Base-by-base conservation (phyloP, 257 asterid genomes). In the Henckelia pumila region DNA sequence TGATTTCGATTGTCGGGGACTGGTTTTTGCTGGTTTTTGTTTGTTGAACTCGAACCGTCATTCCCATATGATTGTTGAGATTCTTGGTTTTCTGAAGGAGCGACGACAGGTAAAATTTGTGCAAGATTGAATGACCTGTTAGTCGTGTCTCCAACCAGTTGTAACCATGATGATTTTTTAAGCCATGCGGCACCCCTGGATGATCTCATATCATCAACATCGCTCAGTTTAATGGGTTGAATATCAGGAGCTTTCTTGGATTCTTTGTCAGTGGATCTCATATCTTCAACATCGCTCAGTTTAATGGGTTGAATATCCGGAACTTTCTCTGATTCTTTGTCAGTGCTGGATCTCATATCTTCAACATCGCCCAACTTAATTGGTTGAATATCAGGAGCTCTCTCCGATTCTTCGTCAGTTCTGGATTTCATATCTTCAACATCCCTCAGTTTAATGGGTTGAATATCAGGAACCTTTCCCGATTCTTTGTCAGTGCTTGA, bases 101-200 rank as follows among this genome's bases (percentile, higher is more conserved):
- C 11, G 1, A 40, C 61, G 52, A 66, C 73, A 4, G 95, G 93
- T 65, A 86, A 70, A 79, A 89, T 68, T 29, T 88, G 92, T 5
- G 89, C 76, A 66, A 92, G 72, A 77, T 81, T 88, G 81, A 92
- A 92, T 2, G 92, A 71, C 59, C 78, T 88, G 62, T 56, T 73
- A 29, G 28, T 79, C 53, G 85, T 6, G 74, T 78, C 83, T 35
- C 74, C 81, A 70, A 92, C 81, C 67, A 89, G 78, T 66, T 88
- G 85, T 61, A 81, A 68, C 96, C 97, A 89, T 9, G 97, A 83
- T 56, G 83, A 83, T 71, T 81, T 86, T 52, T 88, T 83, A 64
- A 72, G 62, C 88, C 88, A 80, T 0, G 88, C 66, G 6, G 78
- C 72, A 56, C 91, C 89, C 71, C 86, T 83, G 53, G 78, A 83